Evolutionary conservation across 2,329 filamentous ascomycete species (phyloP).

Genomic region (Diaporthe australafricana): DNA sequence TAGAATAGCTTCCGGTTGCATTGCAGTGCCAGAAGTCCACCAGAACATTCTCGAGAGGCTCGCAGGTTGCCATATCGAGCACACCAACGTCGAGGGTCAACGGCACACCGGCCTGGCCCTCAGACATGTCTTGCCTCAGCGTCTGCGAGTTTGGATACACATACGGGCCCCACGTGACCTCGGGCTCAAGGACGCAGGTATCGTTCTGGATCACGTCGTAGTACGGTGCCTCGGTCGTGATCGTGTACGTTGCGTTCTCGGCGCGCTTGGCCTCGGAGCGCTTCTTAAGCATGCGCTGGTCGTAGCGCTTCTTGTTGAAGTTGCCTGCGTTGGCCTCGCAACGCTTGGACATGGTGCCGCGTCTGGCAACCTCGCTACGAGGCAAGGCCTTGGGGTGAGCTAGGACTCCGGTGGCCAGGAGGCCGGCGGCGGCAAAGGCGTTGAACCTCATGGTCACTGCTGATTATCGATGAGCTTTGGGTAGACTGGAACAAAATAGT

Average conservation of each 20-base stretch:
- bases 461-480: background rate
- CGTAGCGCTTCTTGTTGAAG: slow-evolving; percentile 32
- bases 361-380: slow-evolving; percentile 22
- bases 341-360: slow-evolving; percentile 28
- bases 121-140: slow-evolving; percentile 29
- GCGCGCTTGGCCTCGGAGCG: background rate
- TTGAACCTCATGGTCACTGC: slow-evolving; percentile 12
- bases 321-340: slow-evolving; percentile 19
- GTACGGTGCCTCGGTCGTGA: slow-evolving; percentile 32
- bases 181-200: slow-evolving; percentile 29
- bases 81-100: slow-evolving; percentile 30
- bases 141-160: slow-evolving; percentile 26
- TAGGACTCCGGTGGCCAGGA: background rate
- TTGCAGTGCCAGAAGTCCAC: slow-evolving; percentile 35
- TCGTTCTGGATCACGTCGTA: slow-evolving; percentile 33
- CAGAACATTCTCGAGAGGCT: slow-evolving; percentile 25
- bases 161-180: slow-evolving; percentile 31
- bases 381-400: slow-evolving; percentile 17
- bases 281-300: slow-evolving; percentile 18
- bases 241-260: slow-evolving; percentile 23
- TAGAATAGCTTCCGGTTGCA: slow-evolving; percentile 18
- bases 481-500: background rate
- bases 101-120: slow-evolving; percentile 28
- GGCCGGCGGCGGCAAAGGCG: background rate
- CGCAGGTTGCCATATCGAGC: slow-evolving; percentile 32